Conservation (phyloP, 306 rosid species). For the Rosa rugosa region DNA sequence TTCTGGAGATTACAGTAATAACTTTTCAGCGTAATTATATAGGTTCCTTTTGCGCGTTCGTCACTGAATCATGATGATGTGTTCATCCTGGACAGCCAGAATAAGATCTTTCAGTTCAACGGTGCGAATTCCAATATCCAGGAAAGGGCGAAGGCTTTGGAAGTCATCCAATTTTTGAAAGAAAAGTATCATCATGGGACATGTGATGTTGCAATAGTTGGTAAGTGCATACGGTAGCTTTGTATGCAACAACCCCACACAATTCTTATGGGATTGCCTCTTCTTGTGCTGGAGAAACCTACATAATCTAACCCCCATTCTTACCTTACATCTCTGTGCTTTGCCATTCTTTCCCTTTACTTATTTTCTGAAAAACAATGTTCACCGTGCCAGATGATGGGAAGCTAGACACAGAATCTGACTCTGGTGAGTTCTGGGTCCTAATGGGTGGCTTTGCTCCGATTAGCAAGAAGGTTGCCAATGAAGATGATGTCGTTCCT, state of each 20-base stretch:
- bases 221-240: slow-evolving; percentile 46
- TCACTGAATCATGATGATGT: slow-evolving; percentile 98
- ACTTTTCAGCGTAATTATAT: slow-evolving; percentile 36
- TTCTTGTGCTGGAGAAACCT: background rate
- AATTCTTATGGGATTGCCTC: background rate
- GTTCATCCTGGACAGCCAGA: slow-evolving; percentile 81
- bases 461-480: slow-evolving; percentile 80
- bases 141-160: slow-evolving; percentile 98
- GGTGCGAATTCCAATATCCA: slow-evolving; percentile 98
- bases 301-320: slow-evolving; percentile 14
- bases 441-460: slow-evolving; percentile 99
- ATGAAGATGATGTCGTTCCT: slow-evolving; percentile 84
- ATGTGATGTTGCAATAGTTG: slow-evolving; percentile 95
- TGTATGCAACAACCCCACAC: background rate
- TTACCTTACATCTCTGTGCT: slow-evolving; percentile 23
- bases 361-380: slow-evolving; percentile 16
- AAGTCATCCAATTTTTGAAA: slow-evolving; percentile 89
- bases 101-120: slow-evolving; percentile 93
- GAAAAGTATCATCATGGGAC: slow-evolving; percentile 88
- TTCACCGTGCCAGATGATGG: slow-evolving; percentile 78
- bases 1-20: slow-evolving; percentile 23
- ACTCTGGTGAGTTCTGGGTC: slow-evolving; percentile 99
- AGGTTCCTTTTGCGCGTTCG: slow-evolving; percentile 95
- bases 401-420: slow-evolving; percentile 96
- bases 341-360: slow-evolving; percentile 9